Conservation (phyloP, 2,329 filamentous ascomycete genomes). For the Alternaria brassicicola region DNA sequence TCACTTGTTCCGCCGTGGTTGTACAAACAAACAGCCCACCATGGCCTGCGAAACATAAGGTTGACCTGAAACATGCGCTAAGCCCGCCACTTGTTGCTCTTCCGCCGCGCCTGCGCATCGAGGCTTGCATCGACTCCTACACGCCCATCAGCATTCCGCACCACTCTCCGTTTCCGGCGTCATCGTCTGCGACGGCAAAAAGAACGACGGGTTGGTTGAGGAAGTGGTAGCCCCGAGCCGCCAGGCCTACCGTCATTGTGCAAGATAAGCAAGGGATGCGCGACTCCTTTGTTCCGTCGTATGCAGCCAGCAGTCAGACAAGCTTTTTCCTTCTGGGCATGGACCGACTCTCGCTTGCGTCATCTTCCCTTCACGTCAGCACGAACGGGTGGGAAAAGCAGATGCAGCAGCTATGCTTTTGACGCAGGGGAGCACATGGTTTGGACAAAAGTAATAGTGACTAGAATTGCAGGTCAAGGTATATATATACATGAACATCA, state of each 20-base stretch:
- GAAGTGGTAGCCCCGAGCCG: background rate
- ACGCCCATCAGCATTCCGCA: background rate
- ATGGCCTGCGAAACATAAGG: conserved; percentile 15
- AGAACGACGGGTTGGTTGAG: background rate
- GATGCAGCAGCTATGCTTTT: background rate
- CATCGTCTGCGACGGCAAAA: background rate
- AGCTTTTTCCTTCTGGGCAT: background rate
- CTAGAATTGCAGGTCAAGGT: conserved; percentile 7
- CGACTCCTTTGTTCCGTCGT: background rate
- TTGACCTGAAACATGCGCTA: conserved; percentile 28
- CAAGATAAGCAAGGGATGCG: background rate
- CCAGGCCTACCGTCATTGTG: background rate
- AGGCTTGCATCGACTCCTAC: background rate
- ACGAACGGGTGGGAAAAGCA: background rate
- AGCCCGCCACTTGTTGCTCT: conserved; percentile 12
- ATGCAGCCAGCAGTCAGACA: background rate
- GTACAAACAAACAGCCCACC: conserved; percentile 19
- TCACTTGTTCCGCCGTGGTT: conserved; percentile 3
- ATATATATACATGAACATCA: conserved; percentile 19
- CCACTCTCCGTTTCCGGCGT: background rate
- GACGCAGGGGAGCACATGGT: background rate
- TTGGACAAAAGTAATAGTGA: conserved; percentile 2
- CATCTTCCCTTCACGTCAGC: background rate
- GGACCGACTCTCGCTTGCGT: background rate
- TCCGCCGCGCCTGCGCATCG: conserved; percentile 8